Conservation (phyloP, 495 filamentous ascomycete genomes). For the Daldinia concentrica region DNA sequence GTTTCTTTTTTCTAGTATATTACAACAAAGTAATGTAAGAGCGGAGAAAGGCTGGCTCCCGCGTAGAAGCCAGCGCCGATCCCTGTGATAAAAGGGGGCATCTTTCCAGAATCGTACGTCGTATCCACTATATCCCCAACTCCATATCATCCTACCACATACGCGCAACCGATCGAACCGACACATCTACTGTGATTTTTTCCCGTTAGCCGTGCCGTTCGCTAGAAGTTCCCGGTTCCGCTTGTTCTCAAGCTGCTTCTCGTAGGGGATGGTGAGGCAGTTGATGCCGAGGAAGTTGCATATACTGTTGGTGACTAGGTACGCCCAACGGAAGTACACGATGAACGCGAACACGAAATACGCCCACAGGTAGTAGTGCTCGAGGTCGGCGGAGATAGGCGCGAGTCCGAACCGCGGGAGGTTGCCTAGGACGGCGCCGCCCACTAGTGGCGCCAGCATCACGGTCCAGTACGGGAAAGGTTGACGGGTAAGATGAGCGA, state of each 20-base stretch:
- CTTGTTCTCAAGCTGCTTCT: conserved; percentile 61
- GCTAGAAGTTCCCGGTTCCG: conserved; percentile 34
- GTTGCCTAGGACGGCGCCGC: conserved; percentile 84
- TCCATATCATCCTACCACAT: not conserved
- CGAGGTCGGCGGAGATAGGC: conserved; percentile 64
- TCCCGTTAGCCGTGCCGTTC: conserved; percentile 45
- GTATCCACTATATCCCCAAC: not conserved
- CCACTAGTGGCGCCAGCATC: conserved; percentile 83
- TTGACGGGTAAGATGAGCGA: conserved; percentile 91
- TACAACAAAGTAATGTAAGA: conserved; percentile 24
- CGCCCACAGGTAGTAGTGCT: conserved; percentile 80
- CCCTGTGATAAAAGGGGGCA: not conserved
- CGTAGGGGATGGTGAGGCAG: conserved; percentile 84
- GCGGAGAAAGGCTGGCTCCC: not conserved
- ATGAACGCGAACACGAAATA: conserved; percentile 84
- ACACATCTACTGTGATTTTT: conserved; percentile 42
- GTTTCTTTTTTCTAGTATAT: conserved; percentile 14
- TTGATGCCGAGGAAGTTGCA: conserved; percentile 92
- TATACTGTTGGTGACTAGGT: conserved; percentile 88
- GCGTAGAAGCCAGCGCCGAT: not conserved
- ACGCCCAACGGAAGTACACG: conserved; percentile 91
- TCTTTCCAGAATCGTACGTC: conserved; percentile 22
- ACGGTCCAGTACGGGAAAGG: conserved; percentile 97
- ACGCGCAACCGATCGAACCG: not conserved
- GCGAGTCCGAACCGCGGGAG: conserved; percentile 80